Evolutionary conservation across 2,329 filamentous ascomycete species (phyloP).

Genomic region (Lachnellula subtilissima): DNA sequence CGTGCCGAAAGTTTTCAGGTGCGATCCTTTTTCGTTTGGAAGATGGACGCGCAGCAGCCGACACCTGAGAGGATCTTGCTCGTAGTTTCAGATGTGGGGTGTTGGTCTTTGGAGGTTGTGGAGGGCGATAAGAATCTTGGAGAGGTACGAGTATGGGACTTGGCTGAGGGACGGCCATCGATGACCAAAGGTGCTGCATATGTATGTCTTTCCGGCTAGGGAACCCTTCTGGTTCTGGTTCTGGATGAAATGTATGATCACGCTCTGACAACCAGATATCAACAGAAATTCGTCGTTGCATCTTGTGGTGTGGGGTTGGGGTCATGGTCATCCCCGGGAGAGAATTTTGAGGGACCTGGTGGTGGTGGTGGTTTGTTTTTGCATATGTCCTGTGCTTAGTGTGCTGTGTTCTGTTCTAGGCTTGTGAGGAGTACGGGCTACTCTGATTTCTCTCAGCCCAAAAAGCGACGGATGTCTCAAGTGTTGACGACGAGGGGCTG

Average conservation of each 20-base stretch:
- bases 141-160: background rate
- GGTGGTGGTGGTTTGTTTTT: no score
- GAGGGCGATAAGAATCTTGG: background rate
- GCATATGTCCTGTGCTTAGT: no score
- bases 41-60: background rate
- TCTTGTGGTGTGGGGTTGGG: background rate
- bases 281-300: background rate
- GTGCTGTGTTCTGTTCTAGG: no score
- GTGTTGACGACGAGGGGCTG: background rate
- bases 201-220: background rate
- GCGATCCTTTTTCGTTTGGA: slow-evolving; percentile 11
- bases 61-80: background rate
- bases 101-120: background rate
- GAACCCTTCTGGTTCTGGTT: background rate
- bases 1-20: background rate
- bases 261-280: background rate
- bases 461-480: background rate
- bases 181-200: background rate
- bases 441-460: no score
- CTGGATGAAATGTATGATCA: background rate
- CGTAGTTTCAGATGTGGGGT: background rate
- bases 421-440: no score
- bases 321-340: background rate
- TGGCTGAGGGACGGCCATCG: background rate
- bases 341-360: no score